These are phyloP conservation scores for Entomortierella lignicola DNA, from an alignment of 192 early-diverging fungal species.

Conservation along the genomic window DNA sequence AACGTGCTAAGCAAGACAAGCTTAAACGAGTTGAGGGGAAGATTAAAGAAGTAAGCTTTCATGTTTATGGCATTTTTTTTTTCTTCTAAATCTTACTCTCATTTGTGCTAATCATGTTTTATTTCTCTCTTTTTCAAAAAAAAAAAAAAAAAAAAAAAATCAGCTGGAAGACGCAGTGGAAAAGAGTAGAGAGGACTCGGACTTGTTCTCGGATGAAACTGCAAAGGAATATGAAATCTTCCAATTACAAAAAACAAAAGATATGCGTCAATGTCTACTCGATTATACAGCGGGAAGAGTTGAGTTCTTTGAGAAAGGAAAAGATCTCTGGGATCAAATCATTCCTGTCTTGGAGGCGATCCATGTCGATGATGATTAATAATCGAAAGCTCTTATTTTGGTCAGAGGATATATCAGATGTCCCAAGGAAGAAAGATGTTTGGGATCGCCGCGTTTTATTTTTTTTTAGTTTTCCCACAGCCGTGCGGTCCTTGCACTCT, in stretches of 20 bases:
- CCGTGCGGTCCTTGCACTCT: too few species aligned
- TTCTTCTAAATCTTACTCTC: too few species aligned
- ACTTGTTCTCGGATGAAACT: slow-evolving; percentile 82
- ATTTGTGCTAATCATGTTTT: too few species aligned
- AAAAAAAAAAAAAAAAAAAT: too few species aligned
- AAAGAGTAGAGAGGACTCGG: slow-evolving; percentile 75
- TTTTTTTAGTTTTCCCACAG: too few species aligned
- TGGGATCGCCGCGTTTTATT: too few species aligned
- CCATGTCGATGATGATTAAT: slow-evolving; percentile 45
- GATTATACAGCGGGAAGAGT: slow-evolving; percentile 85
- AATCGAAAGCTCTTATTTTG: not conserved
- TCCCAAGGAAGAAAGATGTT: not conserved
- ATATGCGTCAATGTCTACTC: slow-evolving; percentile 80
- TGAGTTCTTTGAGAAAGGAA: slow-evolving; percentile 83
- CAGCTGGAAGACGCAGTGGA: slow-evolving; percentile 88
- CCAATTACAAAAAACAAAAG: slow-evolving; percentile 79
- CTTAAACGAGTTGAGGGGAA: slow-evolving; percentile 77
- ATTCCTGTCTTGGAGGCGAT: slow-evolving; percentile 84
- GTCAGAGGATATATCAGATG: not conserved
- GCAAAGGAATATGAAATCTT: slow-evolving; percentile 88
- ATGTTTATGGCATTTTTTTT: not conserved
- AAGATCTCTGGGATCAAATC: slow-evolving; percentile 84
- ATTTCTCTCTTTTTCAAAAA: not conserved
- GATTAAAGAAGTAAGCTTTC: slow-evolving; percentile 72
- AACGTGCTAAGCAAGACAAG: slow-evolving; percentile 82